Conservation (phyloP, 148 eudicot species). For the Camellia sinensis region DNA sequence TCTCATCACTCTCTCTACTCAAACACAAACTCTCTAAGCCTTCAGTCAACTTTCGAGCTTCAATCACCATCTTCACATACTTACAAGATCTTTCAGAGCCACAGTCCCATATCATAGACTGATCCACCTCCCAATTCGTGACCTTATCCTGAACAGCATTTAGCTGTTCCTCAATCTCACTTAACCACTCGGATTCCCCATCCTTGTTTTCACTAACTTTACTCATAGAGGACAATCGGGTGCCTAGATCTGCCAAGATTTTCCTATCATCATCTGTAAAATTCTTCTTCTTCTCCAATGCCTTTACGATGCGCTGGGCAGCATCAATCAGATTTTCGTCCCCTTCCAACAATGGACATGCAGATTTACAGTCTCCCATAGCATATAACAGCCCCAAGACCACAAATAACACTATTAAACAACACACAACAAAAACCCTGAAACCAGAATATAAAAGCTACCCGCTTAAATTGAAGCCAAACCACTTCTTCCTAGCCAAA, state of each 20-base stretch:
- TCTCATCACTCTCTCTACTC: constrained; percentile 37
- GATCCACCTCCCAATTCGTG: constrained; percentile 56
- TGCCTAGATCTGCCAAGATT: constrained; percentile 61
- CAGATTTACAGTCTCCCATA: constrained; percentile 53
- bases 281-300: constrained; percentile 57
- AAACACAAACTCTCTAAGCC: constrained; percentile 42
- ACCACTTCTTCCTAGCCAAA: too few species aligned
- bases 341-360: constrained; percentile 35
- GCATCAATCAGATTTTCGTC: constrained; percentile 65
- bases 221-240: constrained; percentile 43
- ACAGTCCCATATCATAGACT: constrained; percentile 78
- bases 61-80: constrained; percentile 60
- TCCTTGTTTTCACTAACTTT: constrained; percentile 24
- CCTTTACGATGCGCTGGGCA: constrained; percentile 55
- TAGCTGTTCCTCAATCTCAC: constrained; percentile 49
- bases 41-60: constrained; percentile 49
- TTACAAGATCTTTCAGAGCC: constrained; percentile 57
- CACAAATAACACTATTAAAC: too few species aligned
- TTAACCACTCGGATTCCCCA: constrained; percentile 21
- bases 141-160: constrained; percentile 47
- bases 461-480: not conserved
- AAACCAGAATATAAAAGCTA: constrained; percentile 14
- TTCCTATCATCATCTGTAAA: constrained; percentile 53
- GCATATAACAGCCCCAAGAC: constrained; percentile 8
- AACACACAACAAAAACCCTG: not conserved